Evolutionary conservation across 116 monocot species (phyloP).

Genomic region (Cymodocea nodosa): DNA sequence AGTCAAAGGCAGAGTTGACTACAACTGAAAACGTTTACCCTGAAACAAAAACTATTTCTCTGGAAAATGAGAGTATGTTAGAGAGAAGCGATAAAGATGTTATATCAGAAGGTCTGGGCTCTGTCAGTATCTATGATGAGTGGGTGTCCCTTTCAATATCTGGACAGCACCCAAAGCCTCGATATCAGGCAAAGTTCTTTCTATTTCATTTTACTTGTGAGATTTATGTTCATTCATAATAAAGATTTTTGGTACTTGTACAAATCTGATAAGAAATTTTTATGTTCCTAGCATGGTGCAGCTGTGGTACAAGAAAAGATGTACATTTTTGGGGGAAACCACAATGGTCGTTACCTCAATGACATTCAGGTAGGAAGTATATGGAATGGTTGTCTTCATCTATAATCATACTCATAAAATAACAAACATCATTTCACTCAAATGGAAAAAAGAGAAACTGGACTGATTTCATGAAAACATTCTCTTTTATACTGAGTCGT

Average conservation of each 20-base stretch:
- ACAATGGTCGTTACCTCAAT: slow-evolving; percentile 95
- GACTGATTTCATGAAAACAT: too few species aligned
- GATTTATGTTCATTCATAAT: background rate
- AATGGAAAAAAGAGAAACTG: too few species aligned
- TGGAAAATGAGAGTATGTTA: slow-evolving; percentile 50
- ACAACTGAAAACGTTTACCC: slow-evolving; percentile 25
- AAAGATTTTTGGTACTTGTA: background rate
- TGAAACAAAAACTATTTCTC: slow-evolving; percentile 54
- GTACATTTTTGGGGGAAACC: slow-evolving; percentile 97
- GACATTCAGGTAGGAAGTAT: slow-evolving; percentile 69
- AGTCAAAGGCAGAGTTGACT: slow-evolving; percentile 22
- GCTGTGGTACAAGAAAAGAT: slow-evolving; percentile 88
- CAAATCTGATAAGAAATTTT: background rate
- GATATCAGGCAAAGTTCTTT: slow-evolving; percentile 59
- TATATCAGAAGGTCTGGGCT: slow-evolving; percentile 68
- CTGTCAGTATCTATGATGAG: slow-evolving; percentile 66
- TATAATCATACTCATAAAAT: too few species aligned
- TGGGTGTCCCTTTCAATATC: slow-evolving; percentile 77
- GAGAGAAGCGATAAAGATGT: slow-evolving; percentile 85
- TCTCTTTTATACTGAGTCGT: too few species aligned
- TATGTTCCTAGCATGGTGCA: slow-evolving; percentile 71
- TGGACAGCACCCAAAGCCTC: slow-evolving; percentile 66
- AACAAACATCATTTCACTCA: too few species aligned
- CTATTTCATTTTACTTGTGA: background rate
- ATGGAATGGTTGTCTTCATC: background rate